phyloP scores from a whole-genome alignment of 495 filamentous ascomycete species.

The Echria macrotheca region DNA sequence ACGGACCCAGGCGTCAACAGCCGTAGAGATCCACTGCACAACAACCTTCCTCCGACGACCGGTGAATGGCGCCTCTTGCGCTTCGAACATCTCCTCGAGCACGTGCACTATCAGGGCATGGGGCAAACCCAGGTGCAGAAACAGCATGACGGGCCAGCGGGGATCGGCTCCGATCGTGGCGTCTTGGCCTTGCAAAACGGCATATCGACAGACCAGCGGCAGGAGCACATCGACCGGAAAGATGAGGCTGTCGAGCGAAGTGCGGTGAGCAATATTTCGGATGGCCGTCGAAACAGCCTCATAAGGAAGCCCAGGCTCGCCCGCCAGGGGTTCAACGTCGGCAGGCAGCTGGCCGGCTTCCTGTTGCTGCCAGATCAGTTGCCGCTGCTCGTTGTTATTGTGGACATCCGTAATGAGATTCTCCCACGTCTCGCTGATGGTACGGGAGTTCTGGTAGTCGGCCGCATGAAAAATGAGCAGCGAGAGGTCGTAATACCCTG shows the following conservation, averaged over 20 bases:
- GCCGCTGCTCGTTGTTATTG: constrained; percentile 49
- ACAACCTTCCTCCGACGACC: constrained; percentile 43
- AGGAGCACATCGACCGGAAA: constrained; percentile 62
- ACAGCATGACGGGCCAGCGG: constrained; percentile 77
- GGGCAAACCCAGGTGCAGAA: constrained; percentile 69
- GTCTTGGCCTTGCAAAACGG: constrained; percentile 63
- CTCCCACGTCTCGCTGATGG: constrained; percentile 80
- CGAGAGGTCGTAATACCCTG: constrained; percentile 85
- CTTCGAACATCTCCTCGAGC: constrained; percentile 78
- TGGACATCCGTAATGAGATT: constrained; percentile 69
- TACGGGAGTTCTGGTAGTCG: constrained; percentile 76
- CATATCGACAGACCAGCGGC: constrained; percentile 72
- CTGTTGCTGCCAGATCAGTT: constrained; percentile 32
- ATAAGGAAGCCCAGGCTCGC: constrained; percentile 55
- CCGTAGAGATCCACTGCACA: constrained; percentile 38
- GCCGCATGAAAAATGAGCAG: constrained; percentile 84
- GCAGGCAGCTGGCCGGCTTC: constrained; percentile 16
- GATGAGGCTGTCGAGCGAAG: constrained; percentile 63
- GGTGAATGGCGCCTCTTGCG: constrained; percentile 76
- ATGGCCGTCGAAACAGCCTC: constrained; percentile 72
- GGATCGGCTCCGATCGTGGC: constrained; percentile 52
- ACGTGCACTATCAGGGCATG: constrained; percentile 69
- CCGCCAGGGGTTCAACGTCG: constrained; percentile 9
- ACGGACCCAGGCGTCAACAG: constrained; percentile 36
- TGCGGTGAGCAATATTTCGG: constrained; percentile 69